phyloP scores from a whole-genome alignment of 805 yeast genomes.

The Starmerella vaccinii region DNA sequence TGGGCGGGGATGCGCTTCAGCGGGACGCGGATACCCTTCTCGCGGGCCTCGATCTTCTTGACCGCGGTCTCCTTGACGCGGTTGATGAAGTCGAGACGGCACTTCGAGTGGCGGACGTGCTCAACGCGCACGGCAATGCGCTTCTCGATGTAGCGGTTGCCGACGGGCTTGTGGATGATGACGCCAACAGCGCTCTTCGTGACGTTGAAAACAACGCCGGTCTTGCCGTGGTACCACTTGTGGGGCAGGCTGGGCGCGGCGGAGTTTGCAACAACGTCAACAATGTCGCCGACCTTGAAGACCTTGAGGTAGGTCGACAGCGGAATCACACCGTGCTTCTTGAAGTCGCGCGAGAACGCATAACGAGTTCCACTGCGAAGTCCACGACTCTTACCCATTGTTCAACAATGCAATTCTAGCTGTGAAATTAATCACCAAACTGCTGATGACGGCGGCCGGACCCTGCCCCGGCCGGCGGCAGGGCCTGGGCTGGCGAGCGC shows the following conservation, averaged over 20 bases:
- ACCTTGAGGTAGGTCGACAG: conserved; percentile 94
- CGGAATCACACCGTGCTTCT: conserved; percentile 89
- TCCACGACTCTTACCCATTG: conserved; percentile 61
- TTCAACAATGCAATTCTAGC: conserved; percentile 11
- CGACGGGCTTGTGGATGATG: conserved; percentile 95
- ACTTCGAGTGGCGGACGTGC: conserved; percentile 98
- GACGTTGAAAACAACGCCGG: conserved; percentile 98
- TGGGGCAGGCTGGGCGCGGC: conserved; percentile 99
- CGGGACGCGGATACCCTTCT: conserved; percentile 77
- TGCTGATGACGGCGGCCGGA: not conserved
- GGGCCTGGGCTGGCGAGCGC: not conserved
- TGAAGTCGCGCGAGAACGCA: conserved; percentile 99
- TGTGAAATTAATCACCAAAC: not conserved
- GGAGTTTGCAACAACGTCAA: conserved; percentile 99
- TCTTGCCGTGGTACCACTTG: conserved; percentile 99
- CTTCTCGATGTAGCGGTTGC: conserved; percentile 98
- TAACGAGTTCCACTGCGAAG: conserved; percentile 99
- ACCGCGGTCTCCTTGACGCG: conserved; percentile 97
- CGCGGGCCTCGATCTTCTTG: conserved; percentile 87
- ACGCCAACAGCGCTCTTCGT: conserved; percentile 99
- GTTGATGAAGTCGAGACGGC: conserved; percentile 98
- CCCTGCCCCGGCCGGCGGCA: not conserved
- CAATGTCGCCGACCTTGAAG: conserved; percentile 99
- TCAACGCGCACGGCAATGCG: conserved; percentile 97
- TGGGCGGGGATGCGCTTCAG: conserved; percentile 97